A percentile compares a stretch with the other conserved stretches of the same genome.
These are phyloP conservation scores for Lasiosphaeria miniovina DNA, from an alignment of 495 filamentous ascomycete species.

Conservation along the genomic window DNA sequence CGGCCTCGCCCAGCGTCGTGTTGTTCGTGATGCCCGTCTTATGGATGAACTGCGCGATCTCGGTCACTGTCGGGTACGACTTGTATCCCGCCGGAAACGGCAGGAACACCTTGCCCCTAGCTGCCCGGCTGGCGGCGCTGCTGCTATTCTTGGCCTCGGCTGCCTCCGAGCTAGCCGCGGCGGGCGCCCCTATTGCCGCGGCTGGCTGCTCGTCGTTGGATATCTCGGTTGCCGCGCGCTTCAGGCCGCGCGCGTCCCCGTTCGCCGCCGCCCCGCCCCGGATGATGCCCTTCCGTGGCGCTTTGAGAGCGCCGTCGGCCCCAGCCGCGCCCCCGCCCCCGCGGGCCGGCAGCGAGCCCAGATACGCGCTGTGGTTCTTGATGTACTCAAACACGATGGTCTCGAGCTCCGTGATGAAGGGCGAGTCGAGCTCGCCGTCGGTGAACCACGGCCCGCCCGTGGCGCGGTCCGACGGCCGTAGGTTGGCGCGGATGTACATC, in stretches of 20 bases:
- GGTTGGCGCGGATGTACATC: constrained; percentile 76
- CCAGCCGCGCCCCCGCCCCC: constrained; percentile 15
- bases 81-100: constrained; percentile 68
- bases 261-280: constrained; percentile 27
- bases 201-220: constrained; percentile 34
- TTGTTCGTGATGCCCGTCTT: constrained; percentile 60
- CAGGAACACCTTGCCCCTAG: constrained; percentile 39
- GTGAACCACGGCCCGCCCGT: constrained; percentile 94
- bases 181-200: background rate
- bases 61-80: constrained; percentile 70
- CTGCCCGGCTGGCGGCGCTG: constrained; percentile 8
- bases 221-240: constrained; percentile 44
- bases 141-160: background rate
- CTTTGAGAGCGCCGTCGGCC: constrained; percentile 15
- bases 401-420: constrained; percentile 72
- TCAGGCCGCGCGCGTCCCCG: constrained; percentile 37
- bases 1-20: constrained; percentile 59
- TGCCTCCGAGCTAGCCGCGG: background rate
- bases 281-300: constrained; percentile 45
- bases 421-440: constrained; percentile 71
- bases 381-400: constrained; percentile 69
- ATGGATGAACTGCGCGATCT: constrained; percentile 70
- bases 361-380: constrained; percentile 64
- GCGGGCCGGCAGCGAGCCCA: constrained; percentile 31
- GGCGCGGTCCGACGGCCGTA: constrained; percentile 78